A percentile compares a stretch with the other conserved stretches of the same genome.
phyloP scores from a whole-genome alignment of 768 basidiomycete species.

The Suillus bovinus region DNA sequence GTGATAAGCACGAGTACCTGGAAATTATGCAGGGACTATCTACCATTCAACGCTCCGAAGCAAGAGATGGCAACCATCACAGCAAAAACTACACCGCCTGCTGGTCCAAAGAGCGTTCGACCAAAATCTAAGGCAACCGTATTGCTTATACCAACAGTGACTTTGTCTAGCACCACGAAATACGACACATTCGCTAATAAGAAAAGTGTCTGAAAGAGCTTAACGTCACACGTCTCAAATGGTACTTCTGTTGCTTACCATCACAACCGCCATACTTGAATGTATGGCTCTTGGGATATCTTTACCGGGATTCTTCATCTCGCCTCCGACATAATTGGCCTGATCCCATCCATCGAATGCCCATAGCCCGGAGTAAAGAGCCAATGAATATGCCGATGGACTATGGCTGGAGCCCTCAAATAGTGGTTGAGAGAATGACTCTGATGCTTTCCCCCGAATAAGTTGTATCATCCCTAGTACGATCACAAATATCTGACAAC shows the following conservation, averaged over 20 bases:
- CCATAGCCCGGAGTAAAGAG: slow-evolving; percentile 93
- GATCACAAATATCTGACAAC: slow-evolving; percentile 63
- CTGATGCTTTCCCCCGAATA: slow-evolving; percentile 65
- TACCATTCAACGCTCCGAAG: slow-evolving; percentile 92
- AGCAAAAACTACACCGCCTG: slow-evolving; percentile 88
- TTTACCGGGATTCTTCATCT: slow-evolving; percentile 77
- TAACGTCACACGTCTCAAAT: slow-evolving; percentile 11
- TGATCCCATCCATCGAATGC: slow-evolving; percentile 98
- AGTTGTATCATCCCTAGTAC: slow-evolving; percentile 80
- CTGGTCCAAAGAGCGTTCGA: slow-evolving; percentile 76
- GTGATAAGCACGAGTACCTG: slow-evolving; percentile 10
- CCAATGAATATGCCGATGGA: slow-evolving; percentile 87
- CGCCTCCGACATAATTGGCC: slow-evolving; percentile 88
- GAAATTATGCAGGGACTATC: slow-evolving; percentile 13
- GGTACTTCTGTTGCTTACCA: slow-evolving; percentile 42
- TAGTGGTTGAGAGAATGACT: slow-evolving; percentile 63
- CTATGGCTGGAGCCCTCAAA: slow-evolving; percentile 76
- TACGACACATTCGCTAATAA: slow-evolving; percentile 85
- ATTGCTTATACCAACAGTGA: slow-evolving; percentile 73
- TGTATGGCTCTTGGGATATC: slow-evolving; percentile 91
- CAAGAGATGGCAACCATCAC: slow-evolving; percentile 92
- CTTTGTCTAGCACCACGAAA: slow-evolving; percentile 88
- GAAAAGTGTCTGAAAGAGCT: slow-evolving; percentile 59
- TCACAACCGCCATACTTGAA: slow-evolving; percentile 83
- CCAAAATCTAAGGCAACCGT: slow-evolving; percentile 94